Evolutionary conservation across 192 early-diverging fungal genomes (phyloP).

Genomic region (Coemansia sp.): DNA sequence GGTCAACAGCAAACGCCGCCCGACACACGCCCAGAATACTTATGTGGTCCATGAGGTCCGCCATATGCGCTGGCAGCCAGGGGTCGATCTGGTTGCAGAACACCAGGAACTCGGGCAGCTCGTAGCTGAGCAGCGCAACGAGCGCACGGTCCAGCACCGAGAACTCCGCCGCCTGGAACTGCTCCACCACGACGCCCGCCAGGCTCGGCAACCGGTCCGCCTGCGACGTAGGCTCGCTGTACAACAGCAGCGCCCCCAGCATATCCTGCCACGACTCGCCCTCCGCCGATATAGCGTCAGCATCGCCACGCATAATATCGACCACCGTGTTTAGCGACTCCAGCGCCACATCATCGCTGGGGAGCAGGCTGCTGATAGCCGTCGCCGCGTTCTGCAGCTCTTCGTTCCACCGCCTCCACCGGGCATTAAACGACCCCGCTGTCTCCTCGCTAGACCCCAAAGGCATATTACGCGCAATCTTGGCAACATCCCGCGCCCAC

Average conservation of each 20-base stretch:
- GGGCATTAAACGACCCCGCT: constrained; percentile 27
- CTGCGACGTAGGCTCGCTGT: constrained; percentile 55
- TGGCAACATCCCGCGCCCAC: constrained; percentile 34
- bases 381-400: constrained; percentile 25
- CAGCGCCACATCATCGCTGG: constrained; percentile 15
- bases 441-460: constrained; percentile 49
- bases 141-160: constrained; percentile 35
- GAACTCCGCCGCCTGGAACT: constrained; percentile 39
- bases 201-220: constrained; percentile 32
- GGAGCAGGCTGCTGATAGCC: constrained; percentile 19
- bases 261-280: constrained; percentile 59
- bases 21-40: constrained; percentile 57
- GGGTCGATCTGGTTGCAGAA: constrained; percentile 48
- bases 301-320: constrained; percentile 45
- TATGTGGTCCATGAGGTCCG: constrained; percentile 61
- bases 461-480: constrained; percentile 31
- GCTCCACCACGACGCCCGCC: constrained; percentile 15
- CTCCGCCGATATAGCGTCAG: constrained; percentile 37
- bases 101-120: constrained; percentile 55
- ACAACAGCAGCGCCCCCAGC: constrained; percentile 57
- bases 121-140: constrained; percentile 47
- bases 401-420: constrained; percentile 41
- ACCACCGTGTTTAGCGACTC: constrained; percentile 18
- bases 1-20: constrained; percentile 25
- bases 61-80: constrained; percentile 66